These are phyloP conservation scores for Ceratobasidium sp. DNA, from an alignment of 1,284 basidiomycete species.

Conservation along the genomic window DNA sequence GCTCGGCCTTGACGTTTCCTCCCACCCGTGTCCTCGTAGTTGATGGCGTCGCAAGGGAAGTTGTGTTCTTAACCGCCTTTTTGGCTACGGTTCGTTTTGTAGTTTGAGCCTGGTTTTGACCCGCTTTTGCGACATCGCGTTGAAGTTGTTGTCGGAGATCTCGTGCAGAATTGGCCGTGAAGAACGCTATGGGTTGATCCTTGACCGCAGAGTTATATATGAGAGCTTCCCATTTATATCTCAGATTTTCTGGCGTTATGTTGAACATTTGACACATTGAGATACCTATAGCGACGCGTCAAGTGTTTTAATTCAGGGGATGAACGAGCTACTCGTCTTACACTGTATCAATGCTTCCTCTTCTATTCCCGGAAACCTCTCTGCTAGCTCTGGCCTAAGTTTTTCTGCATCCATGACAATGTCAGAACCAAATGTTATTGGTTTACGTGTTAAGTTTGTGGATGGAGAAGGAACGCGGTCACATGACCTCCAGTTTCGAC, in stretches of 20 bases:
- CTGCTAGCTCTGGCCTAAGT: constrained; percentile 32
- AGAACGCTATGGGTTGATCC: constrained; percentile 49
- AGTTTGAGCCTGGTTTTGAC: constrained; percentile 23
- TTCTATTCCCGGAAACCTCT: constrained; percentile 39
- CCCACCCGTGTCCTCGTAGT: background rate
- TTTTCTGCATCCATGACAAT: constrained; percentile 36
- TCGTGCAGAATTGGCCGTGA: constrained; percentile 54
- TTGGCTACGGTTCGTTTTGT: constrained; percentile 37
- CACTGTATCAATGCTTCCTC: constrained; percentile 43
- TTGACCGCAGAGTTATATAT: constrained; percentile 59
- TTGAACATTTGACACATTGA: constrained; percentile 73
- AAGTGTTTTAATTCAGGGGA: background rate
- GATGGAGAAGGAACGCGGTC: background rate
- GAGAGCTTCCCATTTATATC: constrained; percentile 75
- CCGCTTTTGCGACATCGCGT: constrained; percentile 60
- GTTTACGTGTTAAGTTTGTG: background rate
- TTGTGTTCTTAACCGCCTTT: background rate
- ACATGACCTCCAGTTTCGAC: background rate
- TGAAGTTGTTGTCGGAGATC: constrained; percentile 66
- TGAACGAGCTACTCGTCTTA: constrained; percentile 11
- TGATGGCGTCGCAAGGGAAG: constrained; percentile 1
- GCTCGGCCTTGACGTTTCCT: constrained; percentile 11
- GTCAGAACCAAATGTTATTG: background rate
- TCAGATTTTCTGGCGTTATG: constrained; percentile 65
- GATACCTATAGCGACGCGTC: constrained; percentile 59